phyloP scores from a whole-genome alignment of 441 rosid species.

The Populus hybrid region DNA sequence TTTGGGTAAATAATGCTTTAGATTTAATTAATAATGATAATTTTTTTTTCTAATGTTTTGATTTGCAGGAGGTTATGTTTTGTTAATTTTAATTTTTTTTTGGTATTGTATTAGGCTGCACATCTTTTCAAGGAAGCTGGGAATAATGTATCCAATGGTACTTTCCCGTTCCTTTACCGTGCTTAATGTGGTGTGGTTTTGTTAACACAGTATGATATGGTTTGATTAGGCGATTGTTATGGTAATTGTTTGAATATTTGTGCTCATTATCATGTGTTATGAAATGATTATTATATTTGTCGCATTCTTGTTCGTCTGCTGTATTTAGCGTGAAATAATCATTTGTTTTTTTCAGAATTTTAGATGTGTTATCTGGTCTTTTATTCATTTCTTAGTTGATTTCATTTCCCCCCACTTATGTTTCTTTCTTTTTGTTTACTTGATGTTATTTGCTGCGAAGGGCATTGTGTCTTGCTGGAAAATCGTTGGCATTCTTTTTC shows the following conservation, averaged over 20 bases:
- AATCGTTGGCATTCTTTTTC: neutral
- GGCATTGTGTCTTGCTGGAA: neutral
- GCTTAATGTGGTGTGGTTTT: neutral
- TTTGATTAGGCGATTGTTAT: neutral
- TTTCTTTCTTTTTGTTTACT: neutral
- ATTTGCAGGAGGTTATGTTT: neutral
- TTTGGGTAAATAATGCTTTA: conserved; percentile 42
- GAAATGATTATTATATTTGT: neutral
- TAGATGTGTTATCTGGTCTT: neutral
- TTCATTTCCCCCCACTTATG: neutral
- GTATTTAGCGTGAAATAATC: neutral
- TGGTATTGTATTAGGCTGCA: conserved; percentile 62
- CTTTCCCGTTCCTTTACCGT: neutral
- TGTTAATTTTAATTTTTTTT: neutral
- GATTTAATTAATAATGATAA: neutral
- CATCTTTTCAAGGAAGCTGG: conserved; percentile 64
- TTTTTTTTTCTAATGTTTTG: neutral
- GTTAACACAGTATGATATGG: neutral
- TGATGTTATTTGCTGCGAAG: neutral
- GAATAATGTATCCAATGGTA: conserved; percentile 49
- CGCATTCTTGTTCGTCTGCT: no score
- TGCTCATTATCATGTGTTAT: neutral
- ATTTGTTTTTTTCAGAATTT: neutral
- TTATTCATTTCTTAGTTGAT: neutral
- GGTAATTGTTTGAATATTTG: neutral